Conservation (phyloP, 176 grass and related monocot species). For the Themeda triandra region DNA sequence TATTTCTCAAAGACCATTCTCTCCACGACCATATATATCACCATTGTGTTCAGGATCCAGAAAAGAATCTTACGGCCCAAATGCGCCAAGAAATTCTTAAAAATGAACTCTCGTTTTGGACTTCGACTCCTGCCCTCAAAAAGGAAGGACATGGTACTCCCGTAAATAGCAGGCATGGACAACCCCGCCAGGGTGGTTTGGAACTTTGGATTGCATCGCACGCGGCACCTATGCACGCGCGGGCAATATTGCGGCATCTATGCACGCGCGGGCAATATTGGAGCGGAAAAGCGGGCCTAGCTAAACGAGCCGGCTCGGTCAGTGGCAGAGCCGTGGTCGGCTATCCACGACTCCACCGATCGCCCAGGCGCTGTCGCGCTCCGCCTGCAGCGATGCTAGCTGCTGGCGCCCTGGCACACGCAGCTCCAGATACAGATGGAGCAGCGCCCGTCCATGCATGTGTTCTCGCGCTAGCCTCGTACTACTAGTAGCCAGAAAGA, state of each 20-base stretch:
- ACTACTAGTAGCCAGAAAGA: too few species aligned
- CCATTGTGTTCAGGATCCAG: too few species aligned
- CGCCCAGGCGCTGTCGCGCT: slow-evolving; percentile 11
- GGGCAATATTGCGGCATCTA: slow-evolving; percentile 8
- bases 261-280: not conserved
- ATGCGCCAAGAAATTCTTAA: not conserved
- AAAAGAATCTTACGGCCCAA: too few species aligned
- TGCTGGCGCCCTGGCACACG: not conserved
- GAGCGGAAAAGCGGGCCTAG: slow-evolving; percentile 1
- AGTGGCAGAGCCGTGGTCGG: not conserved
- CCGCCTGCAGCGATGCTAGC: not conserved
- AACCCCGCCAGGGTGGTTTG: not conserved
- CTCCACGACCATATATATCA: too few species aligned
- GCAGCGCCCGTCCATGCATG: not conserved
- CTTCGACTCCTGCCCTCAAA: not conserved
- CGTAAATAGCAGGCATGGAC: not conserved
- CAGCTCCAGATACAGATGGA: not conserved
- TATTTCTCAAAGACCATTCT: too few species aligned
- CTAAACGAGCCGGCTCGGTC: too few species aligned
- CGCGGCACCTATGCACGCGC: not conserved
- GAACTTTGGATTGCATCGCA: slow-evolving; percentile 25
- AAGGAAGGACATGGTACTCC: not conserved
- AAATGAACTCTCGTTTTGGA: not conserved
- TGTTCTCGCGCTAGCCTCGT: too few species aligned
- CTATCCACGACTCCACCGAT: not conserved